A percentile compares a stretch with the other conserved stretches of the same genome.
These are phyloP conservation scores for Lactarius pseudohatsudake DNA, from an alignment of 768 basidiomycete species.

Conservation along the genomic window DNA sequence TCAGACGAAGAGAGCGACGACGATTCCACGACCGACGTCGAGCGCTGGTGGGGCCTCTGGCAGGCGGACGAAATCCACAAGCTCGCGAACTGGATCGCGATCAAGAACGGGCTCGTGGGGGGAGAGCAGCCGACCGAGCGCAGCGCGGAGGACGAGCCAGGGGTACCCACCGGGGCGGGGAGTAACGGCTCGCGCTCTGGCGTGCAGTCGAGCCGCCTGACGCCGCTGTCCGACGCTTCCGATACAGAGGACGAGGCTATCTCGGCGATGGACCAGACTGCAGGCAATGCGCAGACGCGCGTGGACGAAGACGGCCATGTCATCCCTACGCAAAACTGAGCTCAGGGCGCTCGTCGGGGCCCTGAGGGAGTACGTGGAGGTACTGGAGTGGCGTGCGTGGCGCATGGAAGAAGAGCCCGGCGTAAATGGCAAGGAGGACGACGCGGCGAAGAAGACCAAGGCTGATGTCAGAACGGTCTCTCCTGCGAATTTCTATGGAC, in stretches of 20 bases:
- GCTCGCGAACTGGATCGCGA: conserved; percentile 63
- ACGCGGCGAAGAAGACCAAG: conserved; percentile 15
- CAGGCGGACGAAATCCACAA: conserved; percentile 62
- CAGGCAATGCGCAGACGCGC: conserved; percentile 21
- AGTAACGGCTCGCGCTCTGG: background rate
- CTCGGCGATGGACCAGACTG: conserved; percentile 28
- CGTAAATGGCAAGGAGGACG: conserved; percentile 12
- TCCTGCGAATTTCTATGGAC: conserved; percentile 22
- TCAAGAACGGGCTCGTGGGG: conserved; percentile 46
- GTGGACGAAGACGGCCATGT: conserved; percentile 23
- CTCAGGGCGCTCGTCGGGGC: conserved; percentile 49
- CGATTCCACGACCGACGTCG: conserved; percentile 38
- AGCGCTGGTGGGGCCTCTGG: conserved; percentile 79
- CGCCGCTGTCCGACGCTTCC: conserved; percentile 11
- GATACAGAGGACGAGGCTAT: conserved; percentile 19
- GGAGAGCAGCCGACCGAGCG: conserved; percentile 27
- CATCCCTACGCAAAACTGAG: conserved; percentile 36
- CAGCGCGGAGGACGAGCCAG: background rate
- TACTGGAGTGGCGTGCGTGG: conserved; percentile 57
- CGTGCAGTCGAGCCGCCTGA: conserved; percentile 12
- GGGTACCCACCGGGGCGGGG: background rate
- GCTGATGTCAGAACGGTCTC: conserved; percentile 11
- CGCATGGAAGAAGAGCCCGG: conserved; percentile 36
- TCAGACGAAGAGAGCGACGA: conserved; percentile 33
- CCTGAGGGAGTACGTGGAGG: conserved; percentile 57